Conservation (phyloP, 495 filamentous ascomycete genomes). For the Melanomma pulvis-pyrius region DNA sequence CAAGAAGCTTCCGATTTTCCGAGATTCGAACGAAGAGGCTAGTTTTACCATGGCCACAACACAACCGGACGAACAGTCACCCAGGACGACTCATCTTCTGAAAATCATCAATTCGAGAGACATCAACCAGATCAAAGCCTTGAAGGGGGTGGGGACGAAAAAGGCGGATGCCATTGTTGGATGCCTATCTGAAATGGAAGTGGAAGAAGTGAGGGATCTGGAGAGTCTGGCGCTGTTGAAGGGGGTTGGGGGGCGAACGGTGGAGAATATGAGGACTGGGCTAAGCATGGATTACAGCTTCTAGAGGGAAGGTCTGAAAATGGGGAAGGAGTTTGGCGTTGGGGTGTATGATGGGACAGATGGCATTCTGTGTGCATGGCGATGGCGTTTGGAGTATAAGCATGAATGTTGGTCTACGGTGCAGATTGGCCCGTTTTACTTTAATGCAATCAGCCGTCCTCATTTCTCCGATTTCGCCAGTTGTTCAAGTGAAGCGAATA, state of each 20-base stretch:
- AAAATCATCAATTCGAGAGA: constrained; percentile 87
- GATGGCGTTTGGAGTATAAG: constrained; percentile 8
- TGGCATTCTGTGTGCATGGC: constrained; percentile 18
- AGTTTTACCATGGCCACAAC: constrained; percentile 10
- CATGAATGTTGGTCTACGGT: neutral
- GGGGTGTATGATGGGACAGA: neutral
- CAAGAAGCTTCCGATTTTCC: constrained; percentile 37
- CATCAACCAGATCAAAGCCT: constrained; percentile 60
- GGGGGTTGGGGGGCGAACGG: constrained; percentile 60
- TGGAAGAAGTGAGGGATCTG: constrained; percentile 54
- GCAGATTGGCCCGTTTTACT: no score
- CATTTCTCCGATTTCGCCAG: no score
- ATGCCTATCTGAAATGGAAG: constrained; percentile 53
- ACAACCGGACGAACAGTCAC: constrained; percentile 53
- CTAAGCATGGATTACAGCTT: constrained; percentile 12
- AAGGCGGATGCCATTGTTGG: constrained; percentile 66
- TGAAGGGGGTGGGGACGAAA: constrained; percentile 74
- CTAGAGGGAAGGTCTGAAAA: neutral
- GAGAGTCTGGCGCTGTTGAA: constrained; percentile 58
- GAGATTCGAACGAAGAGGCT: constrained; percentile 31
- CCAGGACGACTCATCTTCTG: constrained; percentile 71
- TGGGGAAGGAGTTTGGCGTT: neutral
- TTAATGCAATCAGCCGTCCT: no score
- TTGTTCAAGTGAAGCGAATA: no score
- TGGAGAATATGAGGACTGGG: constrained; percentile 55